Evolutionary conservation across 371 early-diverging fungal genomes (phyloP).

Genomic region (Encephalitozoon romaleae): DNA sequence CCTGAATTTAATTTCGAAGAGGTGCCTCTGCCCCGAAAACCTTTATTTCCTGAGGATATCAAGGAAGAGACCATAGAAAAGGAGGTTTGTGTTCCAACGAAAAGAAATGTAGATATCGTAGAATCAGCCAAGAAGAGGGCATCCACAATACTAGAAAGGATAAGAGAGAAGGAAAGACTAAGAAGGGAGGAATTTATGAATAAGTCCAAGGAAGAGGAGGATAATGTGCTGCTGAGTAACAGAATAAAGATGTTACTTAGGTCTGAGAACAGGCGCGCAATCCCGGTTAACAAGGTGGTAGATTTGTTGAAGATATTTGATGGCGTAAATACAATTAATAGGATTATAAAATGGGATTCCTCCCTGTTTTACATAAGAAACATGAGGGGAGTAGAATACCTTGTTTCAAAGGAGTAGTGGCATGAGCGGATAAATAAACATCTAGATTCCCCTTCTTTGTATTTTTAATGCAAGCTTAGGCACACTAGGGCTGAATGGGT

Average conservation of each 20-base stretch:
- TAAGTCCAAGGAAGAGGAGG: constrained; percentile 45
- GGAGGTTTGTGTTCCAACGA: neutral
- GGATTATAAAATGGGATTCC: constrained; percentile 1
- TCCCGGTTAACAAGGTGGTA: constrained; percentile 25
- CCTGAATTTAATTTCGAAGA: constrained; percentile 13
- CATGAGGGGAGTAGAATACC: constrained; percentile 31
- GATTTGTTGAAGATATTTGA: constrained; percentile 27
- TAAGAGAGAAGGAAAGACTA: constrained; percentile 53
- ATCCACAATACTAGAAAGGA: constrained; percentile 52
- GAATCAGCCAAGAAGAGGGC: constrained; percentile 11
- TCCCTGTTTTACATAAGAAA: constrained; percentile 17
- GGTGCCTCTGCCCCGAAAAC: neutral
- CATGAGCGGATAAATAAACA: no score
- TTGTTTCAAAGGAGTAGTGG: neutral
- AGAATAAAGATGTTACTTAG: constrained; percentile 28
- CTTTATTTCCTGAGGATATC: neutral
- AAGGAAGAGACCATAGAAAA: neutral
- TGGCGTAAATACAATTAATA: constrained; percentile 19
- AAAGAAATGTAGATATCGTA: neutral
- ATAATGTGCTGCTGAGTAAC: constrained; percentile 1
- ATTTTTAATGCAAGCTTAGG: no score
- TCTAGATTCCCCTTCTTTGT: neutral
- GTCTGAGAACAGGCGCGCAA: constrained; percentile 29
- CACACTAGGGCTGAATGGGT: no score
- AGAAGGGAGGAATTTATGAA: constrained; percentile 55